Conservation (phyloP, 192 early-diverging fungal genomes). For the Piromyces finnis region DNA sequence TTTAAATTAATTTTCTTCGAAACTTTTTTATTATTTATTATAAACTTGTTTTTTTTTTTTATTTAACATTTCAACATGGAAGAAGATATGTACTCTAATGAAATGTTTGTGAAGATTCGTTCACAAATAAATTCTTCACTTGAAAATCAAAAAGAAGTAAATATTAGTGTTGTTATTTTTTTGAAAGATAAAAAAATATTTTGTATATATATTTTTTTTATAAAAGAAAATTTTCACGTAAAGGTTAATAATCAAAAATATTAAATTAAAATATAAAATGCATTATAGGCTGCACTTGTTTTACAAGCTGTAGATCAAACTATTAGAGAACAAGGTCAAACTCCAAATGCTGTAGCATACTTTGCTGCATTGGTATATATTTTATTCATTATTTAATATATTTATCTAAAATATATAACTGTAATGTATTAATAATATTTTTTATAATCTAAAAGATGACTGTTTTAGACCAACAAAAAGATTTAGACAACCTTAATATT, state of each 20-base stretch:
- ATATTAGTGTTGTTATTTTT: too few relatives aligned
- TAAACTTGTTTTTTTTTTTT: background rate
- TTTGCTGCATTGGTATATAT: constrained; percentile 62
- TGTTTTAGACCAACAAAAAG: constrained; percentile 45
- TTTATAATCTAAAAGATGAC: constrained; percentile 33
- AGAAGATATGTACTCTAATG: background rate
- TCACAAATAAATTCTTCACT: constrained; percentile 57
- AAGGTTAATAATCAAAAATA: too few relatives aligned
- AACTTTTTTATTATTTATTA: too few relatives aligned
- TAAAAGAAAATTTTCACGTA: too few relatives aligned
- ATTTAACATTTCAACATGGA: background rate
- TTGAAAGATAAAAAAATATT: too few relatives aligned
- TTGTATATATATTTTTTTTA: too few relatives aligned
- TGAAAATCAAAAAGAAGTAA: constrained; percentile 70
- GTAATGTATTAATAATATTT: too few relatives aligned
- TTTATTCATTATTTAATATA: too few relatives aligned
- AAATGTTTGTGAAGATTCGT: constrained; percentile 37
- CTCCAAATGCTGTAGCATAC: constrained; percentile 61
- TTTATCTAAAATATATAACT: too few relatives aligned
- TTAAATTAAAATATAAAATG: too few relatives aligned
- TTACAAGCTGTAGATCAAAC: constrained; percentile 39
- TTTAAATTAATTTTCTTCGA: too few relatives aligned
- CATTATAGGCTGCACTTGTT: constrained; percentile 16
- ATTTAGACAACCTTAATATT: constrained; percentile 15
- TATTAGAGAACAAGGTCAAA: constrained; percentile 52